Conservation (phyloP, 1,139 yeast species). For the Sugiyamaella paludigena region DNA sequence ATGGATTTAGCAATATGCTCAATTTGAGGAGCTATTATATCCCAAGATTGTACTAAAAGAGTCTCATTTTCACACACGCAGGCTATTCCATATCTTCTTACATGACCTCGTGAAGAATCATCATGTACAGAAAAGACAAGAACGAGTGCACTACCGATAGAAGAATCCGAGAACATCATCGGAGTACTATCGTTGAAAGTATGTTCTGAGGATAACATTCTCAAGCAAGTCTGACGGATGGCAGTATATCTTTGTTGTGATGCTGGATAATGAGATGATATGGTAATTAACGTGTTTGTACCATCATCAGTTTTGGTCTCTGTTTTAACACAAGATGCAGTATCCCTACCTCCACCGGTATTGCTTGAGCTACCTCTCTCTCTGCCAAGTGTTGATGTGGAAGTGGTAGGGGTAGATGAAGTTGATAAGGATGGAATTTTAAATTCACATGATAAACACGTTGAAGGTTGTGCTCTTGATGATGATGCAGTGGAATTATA, state of each 20-base stretch:
- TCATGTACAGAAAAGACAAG: slow-evolving; percentile 68
- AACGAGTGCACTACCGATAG: slow-evolving; percentile 65
- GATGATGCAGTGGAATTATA: slow-evolving; percentile 20
- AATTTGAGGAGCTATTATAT: slow-evolving; percentile 51
- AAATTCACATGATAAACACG: slow-evolving; percentile 30
- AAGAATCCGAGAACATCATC: slow-evolving; percentile 65
- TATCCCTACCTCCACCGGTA: background rate
- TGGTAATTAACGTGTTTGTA: slow-evolving; percentile 12
- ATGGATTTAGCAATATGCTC: slow-evolving; percentile 51
- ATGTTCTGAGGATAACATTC: slow-evolving; percentile 68
- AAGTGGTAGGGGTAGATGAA: slow-evolving; percentile 6
- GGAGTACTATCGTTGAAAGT: slow-evolving; percentile 65
- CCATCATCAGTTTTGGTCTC: slow-evolving; percentile 2
- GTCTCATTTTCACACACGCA: slow-evolving; percentile 60
- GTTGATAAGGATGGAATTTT: slow-evolving; percentile 23
- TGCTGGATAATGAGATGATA: slow-evolving; percentile 66
- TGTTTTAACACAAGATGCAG: slow-evolving; percentile 20
- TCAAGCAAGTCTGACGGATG: slow-evolving; percentile 46
- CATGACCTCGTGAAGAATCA: slow-evolving; percentile 73
- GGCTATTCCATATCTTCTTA: slow-evolving; percentile 65
- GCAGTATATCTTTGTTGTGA: slow-evolving; percentile 52
- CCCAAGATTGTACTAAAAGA: slow-evolving; percentile 57
- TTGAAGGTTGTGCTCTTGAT: slow-evolving; percentile 9
- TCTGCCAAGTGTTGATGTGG: background rate
- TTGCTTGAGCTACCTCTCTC: background rate